phyloP scores from a whole-genome alignment of 176 grass and related monocot genomes.

The Ensete glaucum region DNA sequence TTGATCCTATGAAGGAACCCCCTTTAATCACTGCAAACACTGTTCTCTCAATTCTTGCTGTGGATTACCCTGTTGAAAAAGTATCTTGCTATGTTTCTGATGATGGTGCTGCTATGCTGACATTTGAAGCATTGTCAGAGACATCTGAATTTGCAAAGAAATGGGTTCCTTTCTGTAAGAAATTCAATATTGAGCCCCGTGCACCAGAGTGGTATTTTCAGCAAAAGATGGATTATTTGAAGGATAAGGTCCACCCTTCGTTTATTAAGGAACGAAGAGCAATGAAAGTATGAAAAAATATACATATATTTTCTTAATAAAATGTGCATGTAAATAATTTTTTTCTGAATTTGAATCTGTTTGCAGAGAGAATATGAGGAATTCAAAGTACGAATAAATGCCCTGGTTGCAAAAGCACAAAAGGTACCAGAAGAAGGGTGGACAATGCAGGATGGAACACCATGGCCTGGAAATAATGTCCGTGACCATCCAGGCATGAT shows the following conservation, averaged over 20 bases:
- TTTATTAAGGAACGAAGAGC: slow-evolving; percentile 87
- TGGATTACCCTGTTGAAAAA: slow-evolving; percentile 82
- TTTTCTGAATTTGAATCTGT: slow-evolving; percentile 1
- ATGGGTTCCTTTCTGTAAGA: slow-evolving; percentile 87
- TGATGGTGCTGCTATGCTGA: slow-evolving; percentile 93
- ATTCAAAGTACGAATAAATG: slow-evolving; percentile 90
- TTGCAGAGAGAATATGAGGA: slow-evolving; percentile 87
- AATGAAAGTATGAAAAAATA: slow-evolving; percentile 54
- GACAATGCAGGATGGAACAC: slow-evolving; percentile 95
- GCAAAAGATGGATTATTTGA: slow-evolving; percentile 89
- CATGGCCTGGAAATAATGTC: slow-evolving; percentile 89
- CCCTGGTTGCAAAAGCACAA: slow-evolving; percentile 79
- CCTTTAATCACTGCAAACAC: slow-evolving; percentile 89
- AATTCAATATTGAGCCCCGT: slow-evolving; percentile 69
- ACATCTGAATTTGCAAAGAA: slow-evolving; percentile 97
- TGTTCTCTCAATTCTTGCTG: slow-evolving; percentile 77
- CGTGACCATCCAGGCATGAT: slow-evolving; percentile 96
- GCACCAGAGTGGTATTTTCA: slow-evolving; percentile 89
- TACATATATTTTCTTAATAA: background rate
- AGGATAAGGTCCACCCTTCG: slow-evolving; percentile 62
- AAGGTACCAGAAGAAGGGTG: slow-evolving; percentile 93
- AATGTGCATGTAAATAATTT: slow-evolving; percentile 15
- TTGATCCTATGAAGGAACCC: slow-evolving; percentile 81
- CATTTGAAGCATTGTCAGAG: slow-evolving; percentile 78
- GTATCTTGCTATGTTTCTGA: slow-evolving; percentile 96